Conservation (phyloP, 208 protist species). For the Crithidia expoeki region DNA sequence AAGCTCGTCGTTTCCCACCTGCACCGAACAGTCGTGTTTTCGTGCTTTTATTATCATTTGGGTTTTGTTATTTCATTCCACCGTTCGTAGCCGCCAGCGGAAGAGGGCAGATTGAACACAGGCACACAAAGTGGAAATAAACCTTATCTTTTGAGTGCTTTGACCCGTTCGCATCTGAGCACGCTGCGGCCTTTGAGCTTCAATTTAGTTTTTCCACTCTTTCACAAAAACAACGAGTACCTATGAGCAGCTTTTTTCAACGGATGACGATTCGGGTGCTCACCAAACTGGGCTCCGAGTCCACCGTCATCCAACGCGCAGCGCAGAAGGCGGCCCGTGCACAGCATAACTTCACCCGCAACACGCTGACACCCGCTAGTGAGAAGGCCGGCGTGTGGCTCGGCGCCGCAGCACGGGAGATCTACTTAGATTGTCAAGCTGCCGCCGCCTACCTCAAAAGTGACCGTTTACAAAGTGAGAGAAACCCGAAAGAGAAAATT, state of each 20-base stretch:
- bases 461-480: not conserved
- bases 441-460: conserved; percentile 10
- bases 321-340: conserved; percentile 55
- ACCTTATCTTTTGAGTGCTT: too few relatives aligned
- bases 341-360: conserved; percentile 32
- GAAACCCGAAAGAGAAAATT: not conserved
- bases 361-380: conserved; percentile 6
- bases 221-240: not conserved
- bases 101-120: too few relatives aligned
- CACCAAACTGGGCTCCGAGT: conserved; percentile 39
- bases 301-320: conserved; percentile 42
- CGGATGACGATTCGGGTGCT: conserved; percentile 14
- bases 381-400: conserved; percentile 62
- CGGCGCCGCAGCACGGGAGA: conserved; percentile 54
- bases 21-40: too few relatives aligned
- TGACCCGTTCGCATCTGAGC: too few relatives aligned
- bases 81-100: too few relatives aligned
- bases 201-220: not conserved
- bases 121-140: too few relatives aligned
- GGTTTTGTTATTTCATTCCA: too few relatives aligned
- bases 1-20: too few relatives aligned
- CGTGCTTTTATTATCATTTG: too few relatives aligned
- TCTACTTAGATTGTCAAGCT: conserved; percentile 49
- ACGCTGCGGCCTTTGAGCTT: not conserved
- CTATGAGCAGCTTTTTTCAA: conserved; percentile 19